Base-by-base conservation (phyloP, 73 alveolate species). In the Paramecium pentaurelia region DNA sequence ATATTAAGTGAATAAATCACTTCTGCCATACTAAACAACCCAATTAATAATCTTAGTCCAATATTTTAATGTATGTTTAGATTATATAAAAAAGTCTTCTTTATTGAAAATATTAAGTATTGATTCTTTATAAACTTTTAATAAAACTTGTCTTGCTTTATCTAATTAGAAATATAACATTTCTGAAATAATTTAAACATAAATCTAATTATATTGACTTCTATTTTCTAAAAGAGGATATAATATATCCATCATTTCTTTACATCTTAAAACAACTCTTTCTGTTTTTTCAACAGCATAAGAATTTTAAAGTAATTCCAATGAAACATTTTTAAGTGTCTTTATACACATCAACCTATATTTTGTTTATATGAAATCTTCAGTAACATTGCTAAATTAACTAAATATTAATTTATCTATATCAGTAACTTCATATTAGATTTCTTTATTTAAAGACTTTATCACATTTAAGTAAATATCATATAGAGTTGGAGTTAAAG, bases 41-140 rank as follows among this genome's bases (percentile, higher is more conserved):
- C 88, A 89, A 89, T 89, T 83, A 1, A 89, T 89, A 11, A 89
- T 89, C 32, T 89, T 89, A 14, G 92, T 83, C 94, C 94, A 89
- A 51, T 89, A 89, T 38, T 83, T 60, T 60, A 89, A 73, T 10
- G 94, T 89, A 12, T 44, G 18, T 54, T 89, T 68, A 0, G 71
- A 58, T 64, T 83, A 49, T 14, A 36, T 47, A 49, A 89, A 89
- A 71, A 89, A 89, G 30, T 89, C 88, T 20, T 89, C 94, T 49
- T 71, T 89, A 58, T 89, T 89, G 25, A 89, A 89, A 8, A 47
- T 45, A 30, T 71, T 85, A 30, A 89, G 51, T 1, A 89, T 89
- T 6, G 85, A 47, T 8, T 71, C 51, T 47, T 54, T 89, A 49
- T 60, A 89, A 14, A 59, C 91, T 22, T 89, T 89, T 64, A 89